These are phyloP conservation scores for Aspergillus unguis DNA, from an alignment of 2,329 filamentous ascomycete species.

Conservation along the genomic window DNA sequence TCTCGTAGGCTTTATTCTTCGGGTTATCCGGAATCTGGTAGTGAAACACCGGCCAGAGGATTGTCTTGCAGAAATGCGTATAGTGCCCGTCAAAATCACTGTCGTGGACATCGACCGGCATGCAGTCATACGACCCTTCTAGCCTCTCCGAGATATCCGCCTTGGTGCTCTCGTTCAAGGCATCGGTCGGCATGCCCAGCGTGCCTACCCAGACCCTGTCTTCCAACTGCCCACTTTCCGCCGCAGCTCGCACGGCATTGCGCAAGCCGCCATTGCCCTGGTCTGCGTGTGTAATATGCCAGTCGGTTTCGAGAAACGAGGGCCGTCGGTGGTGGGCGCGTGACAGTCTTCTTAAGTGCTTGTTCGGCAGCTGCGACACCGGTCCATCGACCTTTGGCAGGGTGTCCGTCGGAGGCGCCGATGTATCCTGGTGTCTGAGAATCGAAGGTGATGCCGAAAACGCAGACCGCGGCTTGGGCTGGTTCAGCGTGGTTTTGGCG, in stretches of 20 bases:
- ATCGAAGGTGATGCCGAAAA: slow-evolving; percentile 73
- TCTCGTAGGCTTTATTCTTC: slow-evolving; percentile 96
- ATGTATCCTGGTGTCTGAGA: slow-evolving; percentile 60
- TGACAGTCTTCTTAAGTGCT: slow-evolving; percentile 8
- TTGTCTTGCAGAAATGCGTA: slow-evolving; percentile 93
- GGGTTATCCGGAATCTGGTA: slow-evolving; percentile 98
- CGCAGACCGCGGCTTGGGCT: slow-evolving; percentile 72
- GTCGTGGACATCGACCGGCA: slow-evolving; percentile 82
- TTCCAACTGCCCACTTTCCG: slow-evolving; percentile 63
- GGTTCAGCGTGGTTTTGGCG: slow-evolving; percentile 60
- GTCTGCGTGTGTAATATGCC: slow-evolving; percentile 78
- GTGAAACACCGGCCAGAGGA: slow-evolving; percentile 96
- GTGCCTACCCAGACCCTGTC: slow-evolving; percentile 91
- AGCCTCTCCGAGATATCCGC: slow-evolving; percentile 79
- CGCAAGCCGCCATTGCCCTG: slow-evolving; percentile 90
- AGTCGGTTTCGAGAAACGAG: slow-evolving; percentile 72
- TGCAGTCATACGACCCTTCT: slow-evolving; percentile 74
- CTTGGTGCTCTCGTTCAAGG: slow-evolving; percentile 70
- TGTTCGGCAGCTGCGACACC: slow-evolving; percentile 11
- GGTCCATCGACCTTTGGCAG: slow-evolving; percentile 18
- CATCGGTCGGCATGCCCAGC: slow-evolving; percentile 89
- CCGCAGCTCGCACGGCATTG: slow-evolving; percentile 79
- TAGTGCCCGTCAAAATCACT: slow-evolving; percentile 95
- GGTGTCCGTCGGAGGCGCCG: slow-evolving; percentile 21
- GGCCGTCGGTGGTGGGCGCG: slow-evolving; percentile 57